Conservation (phyloP, 2,329 filamentous ascomycete genomes). For the Pseudopyricularia cyperi region DNA sequence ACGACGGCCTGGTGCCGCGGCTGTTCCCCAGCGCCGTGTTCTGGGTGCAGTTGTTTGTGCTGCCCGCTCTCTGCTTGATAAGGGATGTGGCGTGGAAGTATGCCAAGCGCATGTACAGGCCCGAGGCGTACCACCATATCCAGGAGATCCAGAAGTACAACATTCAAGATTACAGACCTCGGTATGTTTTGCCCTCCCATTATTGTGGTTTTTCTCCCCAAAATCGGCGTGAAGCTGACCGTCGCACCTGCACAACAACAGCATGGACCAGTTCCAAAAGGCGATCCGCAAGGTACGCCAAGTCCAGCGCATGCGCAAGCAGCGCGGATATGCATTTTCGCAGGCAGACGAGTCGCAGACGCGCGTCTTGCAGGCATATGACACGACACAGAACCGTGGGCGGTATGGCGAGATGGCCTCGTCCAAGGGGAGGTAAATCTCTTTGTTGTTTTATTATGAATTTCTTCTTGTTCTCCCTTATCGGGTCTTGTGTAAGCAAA, state of each 20-base stretch:
- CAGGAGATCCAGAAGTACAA: slow-evolving; percentile 99
- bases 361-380: slow-evolving; percentile 89
- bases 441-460: not conserved
- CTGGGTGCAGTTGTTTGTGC: slow-evolving; percentile 75
- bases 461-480: not conserved
- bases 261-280: slow-evolving; percentile 99
- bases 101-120: slow-evolving; percentile 90
- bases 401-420: slow-evolving; percentile 86
- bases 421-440: slow-evolving; percentile 5
- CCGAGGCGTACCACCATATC: slow-evolving; percentile 92
- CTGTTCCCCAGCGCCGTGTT: slow-evolving; percentile 75
- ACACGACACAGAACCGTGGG: slow-evolving; percentile 85
- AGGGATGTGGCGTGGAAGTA: slow-evolving; percentile 97
- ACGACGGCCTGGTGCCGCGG: slow-evolving; percentile 68
- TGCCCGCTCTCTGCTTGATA: slow-evolving; percentile 71
- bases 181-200: slow-evolving; percentile 39
- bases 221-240: slow-evolving; percentile 5
- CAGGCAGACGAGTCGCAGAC: slow-evolving; percentile 96
- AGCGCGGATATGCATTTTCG: slow-evolving; percentile 95
- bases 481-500: not conserved
- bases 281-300: slow-evolving; percentile 96
- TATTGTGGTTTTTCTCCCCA: not conserved
- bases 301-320: slow-evolving; percentile 98
- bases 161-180: slow-evolving; percentile 93
- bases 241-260: slow-evolving; percentile 18